These are phyloP conservation scores for Gynochthodes officinalis DNA, from an alignment of 257 asterid species.

Conservation along the genomic window DNA sequence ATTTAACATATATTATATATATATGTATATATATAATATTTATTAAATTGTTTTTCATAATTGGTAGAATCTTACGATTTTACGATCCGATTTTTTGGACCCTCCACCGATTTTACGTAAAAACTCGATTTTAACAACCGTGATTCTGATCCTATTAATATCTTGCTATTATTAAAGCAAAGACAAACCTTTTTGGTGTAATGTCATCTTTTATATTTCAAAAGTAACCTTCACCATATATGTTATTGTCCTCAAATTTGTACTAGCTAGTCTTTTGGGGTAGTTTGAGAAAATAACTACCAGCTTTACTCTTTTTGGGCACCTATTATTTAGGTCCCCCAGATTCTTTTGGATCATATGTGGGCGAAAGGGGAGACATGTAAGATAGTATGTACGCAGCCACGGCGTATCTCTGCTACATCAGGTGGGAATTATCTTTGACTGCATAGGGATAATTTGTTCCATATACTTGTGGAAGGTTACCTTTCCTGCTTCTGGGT, in stretches of 20 bases:
- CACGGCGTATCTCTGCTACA: constrained; percentile 88
- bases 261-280: not conserved
- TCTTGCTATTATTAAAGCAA: not conserved
- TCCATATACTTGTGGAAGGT: not conserved
- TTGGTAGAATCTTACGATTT: too few species aligned
- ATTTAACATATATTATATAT: too few species aligned
- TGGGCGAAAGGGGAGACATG: constrained; percentile 84
- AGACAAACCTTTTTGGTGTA: not conserved
- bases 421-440: constrained; percentile 49
- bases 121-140: too few species aligned
- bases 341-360: constrained; percentile 75
- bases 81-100: too few species aligned
- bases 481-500: not conserved
- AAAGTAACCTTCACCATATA: constrained; percentile 1
- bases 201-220: not conserved
- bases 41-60: too few species aligned
- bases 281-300: not conserved
- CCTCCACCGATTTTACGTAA: too few species aligned
- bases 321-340: constrained; percentile 78
- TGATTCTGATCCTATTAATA: not conserved
- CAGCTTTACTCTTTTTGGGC: too few species aligned
- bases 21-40: too few species aligned
- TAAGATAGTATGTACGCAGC: constrained; percentile 91
- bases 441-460: not conserved
- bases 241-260: not conserved